Conservation (phyloP, 2,329 filamentous ascomycete species). For the Botrytis tulipae region DNA sequence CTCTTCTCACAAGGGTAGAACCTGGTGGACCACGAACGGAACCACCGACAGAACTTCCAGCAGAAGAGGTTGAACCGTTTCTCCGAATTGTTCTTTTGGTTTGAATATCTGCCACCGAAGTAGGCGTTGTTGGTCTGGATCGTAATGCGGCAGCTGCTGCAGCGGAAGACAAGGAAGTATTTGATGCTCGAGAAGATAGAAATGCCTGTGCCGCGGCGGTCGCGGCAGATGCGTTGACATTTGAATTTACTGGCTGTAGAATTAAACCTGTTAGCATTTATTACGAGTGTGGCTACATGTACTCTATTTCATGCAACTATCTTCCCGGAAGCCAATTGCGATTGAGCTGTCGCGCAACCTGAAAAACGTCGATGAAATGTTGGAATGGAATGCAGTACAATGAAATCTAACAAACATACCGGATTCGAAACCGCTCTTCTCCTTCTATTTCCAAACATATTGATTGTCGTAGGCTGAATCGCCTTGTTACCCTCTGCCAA, state of each 20-base stretch:
- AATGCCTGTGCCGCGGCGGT: slow-evolving; percentile 82
- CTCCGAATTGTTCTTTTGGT: slow-evolving; percentile 82
- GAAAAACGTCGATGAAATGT: neutral
- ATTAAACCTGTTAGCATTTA: slow-evolving; percentile 29
- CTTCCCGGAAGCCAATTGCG: slow-evolving; percentile 8
- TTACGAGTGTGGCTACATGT: slow-evolving; percentile 20
- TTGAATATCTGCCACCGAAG: slow-evolving; percentile 76
- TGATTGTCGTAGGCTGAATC: slow-evolving; percentile 24
- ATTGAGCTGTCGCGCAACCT: slow-evolving; percentile 11
- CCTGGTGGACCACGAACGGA: slow-evolving; percentile 41
- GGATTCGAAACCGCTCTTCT: slow-evolving; percentile 44
- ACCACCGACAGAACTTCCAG: slow-evolving; percentile 49
- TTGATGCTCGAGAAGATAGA: slow-evolving; percentile 62
- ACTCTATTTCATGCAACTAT: neutral
- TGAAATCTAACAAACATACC: slow-evolving; percentile 38
- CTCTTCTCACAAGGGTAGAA: slow-evolving; percentile 58
- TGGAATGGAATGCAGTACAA: slow-evolving; percentile 13
- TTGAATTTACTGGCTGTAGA: slow-evolving; percentile 58
- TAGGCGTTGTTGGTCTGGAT: slow-evolving; percentile 74
- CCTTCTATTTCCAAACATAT: slow-evolving; percentile 40
- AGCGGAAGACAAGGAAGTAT: slow-evolving; percentile 71
- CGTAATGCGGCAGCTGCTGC: slow-evolving; percentile 84
- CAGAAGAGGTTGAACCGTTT: slow-evolving; percentile 68
- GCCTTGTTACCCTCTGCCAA: slow-evolving; percentile 37
- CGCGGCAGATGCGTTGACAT: slow-evolving; percentile 70